Base-by-base conservation (phyloP, 2,329 filamentous ascomycete genomes). In the Colletotrichum lupini region DNA sequence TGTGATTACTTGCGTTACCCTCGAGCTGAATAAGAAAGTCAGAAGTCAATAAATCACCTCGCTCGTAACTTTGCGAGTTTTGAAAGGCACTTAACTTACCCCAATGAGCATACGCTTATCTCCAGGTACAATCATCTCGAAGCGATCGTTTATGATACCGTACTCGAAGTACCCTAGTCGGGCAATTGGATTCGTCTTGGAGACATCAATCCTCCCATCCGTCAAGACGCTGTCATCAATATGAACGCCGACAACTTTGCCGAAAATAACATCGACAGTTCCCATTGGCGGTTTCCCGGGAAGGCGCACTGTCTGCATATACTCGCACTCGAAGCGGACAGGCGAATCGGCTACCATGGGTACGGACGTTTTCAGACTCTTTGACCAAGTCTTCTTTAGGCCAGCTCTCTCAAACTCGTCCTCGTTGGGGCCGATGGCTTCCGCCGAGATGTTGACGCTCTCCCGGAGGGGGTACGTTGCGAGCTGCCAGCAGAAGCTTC, bases 241-340 rank as follows among this genome's bases (percentile, higher is more conserved):
- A 26, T 68, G 65, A 8, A 68, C 37, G 0, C 65, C 65, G 5
- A 68, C 57, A 14, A 68, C 65, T 24, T 19, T 4, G 1, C 56
- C 65, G n/a, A 68, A 68, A 26, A 68, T 46, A 19, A 68, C 65
- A 19, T 68, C 65, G 28, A 62, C 65, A 1, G 65, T 62, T 2
- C 65, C 65, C 57, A 62, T 53, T 1, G 65, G 65, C 5, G 52
- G 52, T n/a, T 62, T 68, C 8, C 57, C 57, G 12, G 65, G 65
- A n/a, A 68, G 19, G 26, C 65, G 57, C 14, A 68, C 65, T n/a
- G 65, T 68, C 57, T 68, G 65, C 28, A 68, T 49, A 58, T 68
- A 55, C 57, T 68, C 65, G 42, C 65, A 68, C 65, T 68, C 65
- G 5, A 68, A 68, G 14, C 65, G 65, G 14, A 68, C 65, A 9